A percentile compares a stretch with the other conserved stretches of the same genome.
Conservation (phyloP, 306 rosid species). For the Casuarina glauca region DNA sequence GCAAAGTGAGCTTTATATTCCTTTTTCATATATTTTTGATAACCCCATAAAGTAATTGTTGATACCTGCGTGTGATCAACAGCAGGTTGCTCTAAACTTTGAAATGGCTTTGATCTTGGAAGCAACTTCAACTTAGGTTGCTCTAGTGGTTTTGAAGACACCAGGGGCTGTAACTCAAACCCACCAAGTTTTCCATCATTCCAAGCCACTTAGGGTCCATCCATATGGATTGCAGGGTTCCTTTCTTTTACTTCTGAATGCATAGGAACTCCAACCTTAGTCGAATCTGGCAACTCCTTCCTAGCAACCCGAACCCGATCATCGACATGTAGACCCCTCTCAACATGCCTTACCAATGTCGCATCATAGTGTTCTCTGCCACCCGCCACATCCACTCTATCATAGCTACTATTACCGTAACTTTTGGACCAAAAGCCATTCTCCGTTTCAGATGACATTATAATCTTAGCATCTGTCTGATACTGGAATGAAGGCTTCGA, state of each 20-base stretch:
- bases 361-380: constrained; percentile 56
- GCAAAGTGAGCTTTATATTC: background rate
- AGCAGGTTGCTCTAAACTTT: constrained; percentile 47
- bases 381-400: constrained; percentile 41
- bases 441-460: constrained; percentile 52
- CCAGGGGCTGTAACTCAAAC: constrained; percentile 44
- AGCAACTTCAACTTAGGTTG: constrained; percentile 79
- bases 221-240: constrained; percentile 34
- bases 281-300: constrained; percentile 56
- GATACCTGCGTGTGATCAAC: constrained; percentile 60
- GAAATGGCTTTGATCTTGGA: constrained; percentile 69
- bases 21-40: background rate
- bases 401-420: constrained; percentile 34
- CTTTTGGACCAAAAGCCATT: constrained; percentile 35
- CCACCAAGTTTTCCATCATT: constrained; percentile 46
- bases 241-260: constrained; percentile 44
- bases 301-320: constrained; percentile 48
- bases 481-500: constrained; percentile 51
- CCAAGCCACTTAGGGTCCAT: constrained; percentile 43
- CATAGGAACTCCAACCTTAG: constrained; percentile 37
- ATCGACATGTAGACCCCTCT: constrained; percentile 49
- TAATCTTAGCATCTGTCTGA: constrained; percentile 61
- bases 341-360: constrained; percentile 54
- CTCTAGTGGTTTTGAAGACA: constrained; percentile 55
- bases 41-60: constrained; percentile 15